phyloP scores from a whole-genome alignment of 2,329 filamentous ascomycete genomes.

The Chalara sp. region DNA sequence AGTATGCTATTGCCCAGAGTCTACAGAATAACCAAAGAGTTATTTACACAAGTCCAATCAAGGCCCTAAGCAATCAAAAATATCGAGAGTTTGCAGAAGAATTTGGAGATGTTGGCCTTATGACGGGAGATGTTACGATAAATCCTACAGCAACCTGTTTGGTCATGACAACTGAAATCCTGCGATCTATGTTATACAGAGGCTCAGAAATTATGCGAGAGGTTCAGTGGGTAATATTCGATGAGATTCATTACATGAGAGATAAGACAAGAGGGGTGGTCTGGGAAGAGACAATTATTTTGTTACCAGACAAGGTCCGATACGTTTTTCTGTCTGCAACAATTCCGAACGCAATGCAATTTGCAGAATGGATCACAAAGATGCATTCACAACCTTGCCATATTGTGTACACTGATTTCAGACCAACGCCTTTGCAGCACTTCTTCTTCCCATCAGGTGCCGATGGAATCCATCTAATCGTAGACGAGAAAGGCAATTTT shows the following conservation, averaged over 20 bases:
- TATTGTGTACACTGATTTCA: slow-evolving; percentile 98
- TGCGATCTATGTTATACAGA: slow-evolving; percentile 95
- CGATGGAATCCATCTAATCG: slow-evolving; percentile 86
- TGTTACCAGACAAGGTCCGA: slow-evolving; percentile 95
- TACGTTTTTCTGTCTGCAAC: slow-evolving; percentile 98
- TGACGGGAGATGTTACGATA: slow-evolving; percentile 99
- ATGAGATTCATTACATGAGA: slow-evolving; percentile 97
- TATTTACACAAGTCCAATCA: slow-evolving; percentile 99
- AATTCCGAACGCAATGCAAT: slow-evolving; percentile 98
- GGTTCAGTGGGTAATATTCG: slow-evolving; percentile 96
- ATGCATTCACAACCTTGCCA: slow-evolving; percentile 97
- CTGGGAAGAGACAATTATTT: slow-evolving; percentile 98
- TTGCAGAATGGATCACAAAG: slow-evolving; percentile 98
- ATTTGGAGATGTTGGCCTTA: slow-evolving; percentile 93
- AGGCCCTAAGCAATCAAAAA: slow-evolving; percentile 97
- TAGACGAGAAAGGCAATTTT: slow-evolving; percentile 95
- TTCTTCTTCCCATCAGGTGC: slow-evolving; percentile 95
- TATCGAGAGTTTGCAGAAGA: slow-evolving; percentile 93
- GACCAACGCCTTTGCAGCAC: slow-evolving; percentile 91
- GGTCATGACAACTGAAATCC: slow-evolving; percentile 99
- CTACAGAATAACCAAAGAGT: slow-evolving; percentile 96
- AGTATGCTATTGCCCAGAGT: slow-evolving; percentile 97
- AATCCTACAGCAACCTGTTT: slow-evolving; percentile 96
- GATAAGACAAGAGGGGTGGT: slow-evolving; percentile 93
- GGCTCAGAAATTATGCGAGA: slow-evolving; percentile 99